A percentile compares a stretch with the other conserved stretches of the same genome.
Conservation (phyloP, 768 basidiomycete genomes). For the Suillus luteus region DNA sequence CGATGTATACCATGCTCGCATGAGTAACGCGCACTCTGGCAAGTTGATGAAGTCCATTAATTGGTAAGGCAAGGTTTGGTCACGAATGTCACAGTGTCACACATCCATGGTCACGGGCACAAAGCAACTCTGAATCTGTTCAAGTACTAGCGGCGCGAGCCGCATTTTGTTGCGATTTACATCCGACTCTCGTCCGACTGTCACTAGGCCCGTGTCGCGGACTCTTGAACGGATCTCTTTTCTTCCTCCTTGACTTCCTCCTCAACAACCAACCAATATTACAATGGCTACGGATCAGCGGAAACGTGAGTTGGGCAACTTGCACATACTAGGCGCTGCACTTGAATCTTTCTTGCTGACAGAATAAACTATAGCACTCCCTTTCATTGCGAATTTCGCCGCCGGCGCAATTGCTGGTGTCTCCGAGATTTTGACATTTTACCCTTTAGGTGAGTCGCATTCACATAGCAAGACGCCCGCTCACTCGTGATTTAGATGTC, state of each 20-base stretch:
- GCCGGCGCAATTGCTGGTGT: conserved; percentile 97
- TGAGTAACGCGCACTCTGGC: conserved; percentile 24
- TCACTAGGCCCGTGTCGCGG: not conserved
- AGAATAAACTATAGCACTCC: conserved; percentile 57
- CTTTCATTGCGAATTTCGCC: conserved; percentile 86
- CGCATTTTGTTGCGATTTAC: conserved; percentile 6
- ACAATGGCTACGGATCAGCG: conserved; percentile 34
- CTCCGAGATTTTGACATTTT: conserved; percentile 81
- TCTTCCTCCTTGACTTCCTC: not conserved
- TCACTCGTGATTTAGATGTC: conserved; percentile 66
- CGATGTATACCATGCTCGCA: conserved; percentile 84
- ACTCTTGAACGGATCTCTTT: not conserved
- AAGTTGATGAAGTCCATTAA: conserved; percentile 17
- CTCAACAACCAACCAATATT: not conserved
- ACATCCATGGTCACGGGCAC: not conserved
- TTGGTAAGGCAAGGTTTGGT: conserved; percentile 17
- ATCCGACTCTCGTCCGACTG: not conserved
- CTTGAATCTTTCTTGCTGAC: conserved; percentile 12
- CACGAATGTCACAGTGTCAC: conserved; percentile 15
- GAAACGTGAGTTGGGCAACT: conserved; percentile 28
- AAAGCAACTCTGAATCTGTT: not conserved
- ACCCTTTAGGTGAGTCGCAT: conserved; percentile 75
- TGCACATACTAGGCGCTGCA: not conserved
- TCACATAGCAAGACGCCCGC: not conserved
- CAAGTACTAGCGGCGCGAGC: not conserved